Percentiles rank a stretch among this genome's conserved stretches.
These are phyloP conservation scores for Rugiboletus extremiorientalis DNA, from an alignment of 1,284 basidiomycete genomes.

Conservation along the genomic window DNA sequence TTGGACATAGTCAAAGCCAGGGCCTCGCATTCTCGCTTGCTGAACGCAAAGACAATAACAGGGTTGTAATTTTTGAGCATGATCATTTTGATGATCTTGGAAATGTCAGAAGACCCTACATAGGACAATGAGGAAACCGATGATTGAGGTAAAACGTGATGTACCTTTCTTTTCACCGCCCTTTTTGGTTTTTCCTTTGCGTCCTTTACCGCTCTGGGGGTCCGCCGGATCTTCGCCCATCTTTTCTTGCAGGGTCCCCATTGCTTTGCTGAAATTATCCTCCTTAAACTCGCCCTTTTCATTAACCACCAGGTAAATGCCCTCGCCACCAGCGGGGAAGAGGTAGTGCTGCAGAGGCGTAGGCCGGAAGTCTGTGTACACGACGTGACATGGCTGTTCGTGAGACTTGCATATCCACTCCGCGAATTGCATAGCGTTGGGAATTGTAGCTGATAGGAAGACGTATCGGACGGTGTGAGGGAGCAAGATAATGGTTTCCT, in stretches of 20 bases:
- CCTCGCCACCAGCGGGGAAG: slow-evolving; percentile 95
- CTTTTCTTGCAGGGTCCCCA: slow-evolving; percentile 87
- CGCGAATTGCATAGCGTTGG: slow-evolving; percentile 99
- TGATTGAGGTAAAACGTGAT: background rate
- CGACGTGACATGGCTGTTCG: slow-evolving; percentile 98
- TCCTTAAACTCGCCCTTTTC: slow-evolving; percentile 97
- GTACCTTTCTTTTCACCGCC: slow-evolving; percentile 89
- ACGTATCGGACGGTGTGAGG: slow-evolving; percentile 97
- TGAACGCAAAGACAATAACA: slow-evolving; percentile 98
- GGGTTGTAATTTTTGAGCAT: slow-evolving; percentile 98
- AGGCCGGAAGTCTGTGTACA: slow-evolving; percentile 98
- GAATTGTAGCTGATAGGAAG: slow-evolving; percentile 99
- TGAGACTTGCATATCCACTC: slow-evolving; percentile 99
- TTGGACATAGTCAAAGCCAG: slow-evolving; percentile 92
- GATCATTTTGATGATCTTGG: slow-evolving; percentile 99
- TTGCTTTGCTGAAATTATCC: slow-evolving; percentile 97
- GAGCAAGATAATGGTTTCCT: slow-evolving; percentile 94
- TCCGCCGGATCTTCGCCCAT: slow-evolving; percentile 94
- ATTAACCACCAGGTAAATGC: slow-evolving; percentile 97
- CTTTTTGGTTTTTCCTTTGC: slow-evolving; percentile 88
- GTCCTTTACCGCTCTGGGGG: slow-evolving; percentile 77
- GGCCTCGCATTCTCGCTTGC: slow-evolving; percentile 96
- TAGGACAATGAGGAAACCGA: slow-evolving; percentile 7
- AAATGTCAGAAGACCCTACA: slow-evolving; percentile 93
- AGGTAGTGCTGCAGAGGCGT: slow-evolving; percentile 98